phyloP scores from a whole-genome alignment of 129 eudicot genomes.

The Centaurea solstitialis region DNA sequence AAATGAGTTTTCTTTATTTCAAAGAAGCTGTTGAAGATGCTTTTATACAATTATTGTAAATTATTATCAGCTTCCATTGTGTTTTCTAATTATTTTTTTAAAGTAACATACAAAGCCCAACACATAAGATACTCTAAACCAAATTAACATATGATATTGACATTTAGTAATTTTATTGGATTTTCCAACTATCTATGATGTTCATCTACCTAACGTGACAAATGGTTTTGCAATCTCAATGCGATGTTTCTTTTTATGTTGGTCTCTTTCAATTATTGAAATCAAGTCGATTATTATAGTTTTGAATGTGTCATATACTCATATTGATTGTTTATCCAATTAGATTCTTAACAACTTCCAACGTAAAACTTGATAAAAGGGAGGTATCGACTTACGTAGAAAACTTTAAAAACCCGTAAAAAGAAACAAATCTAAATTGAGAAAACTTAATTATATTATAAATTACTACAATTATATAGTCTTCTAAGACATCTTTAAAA shows the following conservation, averaged over 20 bases:
- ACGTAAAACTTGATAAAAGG: not conserved
- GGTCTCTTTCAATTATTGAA: not conserved
- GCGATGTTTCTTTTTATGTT: not conserved
- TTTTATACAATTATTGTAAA: too few species aligned
- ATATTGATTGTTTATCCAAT: too few species aligned
- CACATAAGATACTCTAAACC: not conserved
- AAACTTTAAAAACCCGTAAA: not conserved
- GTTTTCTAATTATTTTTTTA: too few species aligned
- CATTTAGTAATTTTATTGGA: not conserved
- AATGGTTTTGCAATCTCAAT: not conserved
- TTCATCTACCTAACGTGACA: not conserved
- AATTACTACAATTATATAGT: not conserved
- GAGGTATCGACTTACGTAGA: too few species aligned
- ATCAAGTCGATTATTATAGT: not conserved
- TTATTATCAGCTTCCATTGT: too few species aligned
- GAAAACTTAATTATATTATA: too few species aligned
- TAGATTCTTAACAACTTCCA: not conserved
- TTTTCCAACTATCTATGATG: not conserved
- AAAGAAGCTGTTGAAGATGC: too few species aligned
- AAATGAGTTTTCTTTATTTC: too few species aligned
- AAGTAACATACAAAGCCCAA: too few species aligned
- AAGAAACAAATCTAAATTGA: too few species aligned
- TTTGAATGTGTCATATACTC: too few species aligned
- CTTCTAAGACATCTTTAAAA: not conserved
- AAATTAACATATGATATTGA: not conserved